Base-by-base conservation (phyloP, 495 filamentous ascomycete species). In the Penicillium tannophilum region DNA sequence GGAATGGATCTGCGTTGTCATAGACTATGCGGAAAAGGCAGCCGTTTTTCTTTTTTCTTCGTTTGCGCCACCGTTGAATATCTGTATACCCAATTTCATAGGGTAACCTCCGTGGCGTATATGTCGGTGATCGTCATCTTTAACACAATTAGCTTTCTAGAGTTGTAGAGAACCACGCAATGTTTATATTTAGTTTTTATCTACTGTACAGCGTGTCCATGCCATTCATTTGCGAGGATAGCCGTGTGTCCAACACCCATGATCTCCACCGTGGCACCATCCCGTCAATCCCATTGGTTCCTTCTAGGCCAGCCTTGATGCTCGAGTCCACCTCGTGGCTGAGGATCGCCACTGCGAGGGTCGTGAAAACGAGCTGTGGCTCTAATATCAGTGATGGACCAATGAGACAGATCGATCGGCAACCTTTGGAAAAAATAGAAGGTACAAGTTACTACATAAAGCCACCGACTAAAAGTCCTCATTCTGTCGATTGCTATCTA, bases 11-110 rank as follows among this genome's bases (percentile, higher is more conserved):
- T 26, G 24, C 16, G 39, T 17, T 41, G 39, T 41, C 39, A 41
- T 41, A n/a, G 39, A 41, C 16, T 4, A 41, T 17, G 56, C 45
- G 51, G 56, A 51, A 52, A 52, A 55, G 19, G 41, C 52, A 55
- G 52, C 52, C 60, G 39, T 49, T 41, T 41, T 39, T 41, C 39
- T 2, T 16, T 41, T 41, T 41, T 12, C 33, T 41, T 41, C 4
- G 39, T 41, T 41, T 41, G 39, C 39, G 39, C 39, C 39, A 41
- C 39, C 39, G 39, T n/a, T 41, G 35, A 14, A 41, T 16, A n/a
- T 5, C 30, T 33, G 30, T 10, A 33, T 6, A 33, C 30, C 7
- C 12, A 39, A 14, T 12, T 11, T 9, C 12, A 14, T 39, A 39
- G 14, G 4, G 2, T 41, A 6, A 6, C 16, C 14, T 49, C n/a